A percentile compares a stretch with the other conserved stretches of the same genome.
Evolutionary conservation across 768 basidiomycete genomes (phyloP).

Genomic region (Trametes coccinea): DNA sequence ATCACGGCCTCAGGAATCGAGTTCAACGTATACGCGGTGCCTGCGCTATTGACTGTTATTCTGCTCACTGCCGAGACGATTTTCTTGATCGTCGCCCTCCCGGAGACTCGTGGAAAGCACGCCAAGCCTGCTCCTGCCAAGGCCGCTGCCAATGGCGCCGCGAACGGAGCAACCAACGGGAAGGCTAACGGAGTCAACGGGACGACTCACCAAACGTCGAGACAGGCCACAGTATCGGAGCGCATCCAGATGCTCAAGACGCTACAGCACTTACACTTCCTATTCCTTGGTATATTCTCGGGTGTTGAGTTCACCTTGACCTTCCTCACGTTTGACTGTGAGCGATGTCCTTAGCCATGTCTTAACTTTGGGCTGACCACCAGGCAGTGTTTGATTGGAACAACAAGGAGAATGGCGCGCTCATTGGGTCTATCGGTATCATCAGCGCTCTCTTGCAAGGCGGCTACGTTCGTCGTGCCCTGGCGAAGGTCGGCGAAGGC

Average conservation of each 20-base stretch:
- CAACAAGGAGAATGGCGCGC: constrained; percentile 82
- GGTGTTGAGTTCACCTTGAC: constrained; percentile 97
- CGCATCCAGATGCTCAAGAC: constrained; percentile 58
- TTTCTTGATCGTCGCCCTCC: constrained; percentile 73
- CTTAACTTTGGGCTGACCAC: not conserved
- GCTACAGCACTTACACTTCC: constrained; percentile 72
- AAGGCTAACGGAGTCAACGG: constrained; percentile 21
- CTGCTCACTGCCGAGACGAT: constrained; percentile 78
- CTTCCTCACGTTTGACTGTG: constrained; percentile 89
- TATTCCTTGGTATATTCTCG: constrained; percentile 89
- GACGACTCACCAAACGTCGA: constrained; percentile 8
- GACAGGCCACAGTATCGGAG: constrained; percentile 37
- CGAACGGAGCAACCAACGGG: constrained; percentile 22
- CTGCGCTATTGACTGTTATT: constrained; percentile 81
- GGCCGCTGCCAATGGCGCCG: constrained; percentile 27
- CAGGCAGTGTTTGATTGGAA: constrained; percentile 80
- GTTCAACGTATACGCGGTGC: constrained; percentile 87
- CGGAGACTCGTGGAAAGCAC: constrained; percentile 75
- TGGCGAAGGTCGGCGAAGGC: constrained; percentile 74
- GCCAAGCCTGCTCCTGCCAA: constrained; percentile 21
- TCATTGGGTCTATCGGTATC: constrained; percentile 87
- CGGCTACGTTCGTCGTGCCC: constrained; percentile 86
- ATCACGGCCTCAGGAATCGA: constrained; percentile 55
- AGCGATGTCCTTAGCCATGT: constrained; percentile 7
- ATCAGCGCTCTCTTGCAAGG: constrained; percentile 90